These are phyloP conservation scores for Acacia confusa DNA, from an alignment of 306 rosid species.

Conservation along the genomic window DNA sequence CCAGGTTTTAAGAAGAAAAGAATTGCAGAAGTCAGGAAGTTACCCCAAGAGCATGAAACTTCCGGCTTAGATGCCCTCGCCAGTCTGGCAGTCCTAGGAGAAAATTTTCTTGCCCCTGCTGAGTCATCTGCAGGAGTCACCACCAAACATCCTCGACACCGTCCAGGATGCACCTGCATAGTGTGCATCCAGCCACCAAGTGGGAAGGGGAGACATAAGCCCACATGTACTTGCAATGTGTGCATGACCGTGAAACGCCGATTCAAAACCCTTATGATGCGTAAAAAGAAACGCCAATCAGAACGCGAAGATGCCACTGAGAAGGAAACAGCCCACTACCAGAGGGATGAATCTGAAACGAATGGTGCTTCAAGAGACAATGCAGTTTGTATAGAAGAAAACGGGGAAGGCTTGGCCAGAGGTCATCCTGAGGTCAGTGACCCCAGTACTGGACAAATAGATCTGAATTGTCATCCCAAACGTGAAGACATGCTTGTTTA, in stretches of 20 bases:
- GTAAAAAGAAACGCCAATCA: constrained; percentile 82
- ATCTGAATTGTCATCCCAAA: constrained; percentile 71
- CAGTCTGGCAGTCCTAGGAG: constrained; percentile 89
- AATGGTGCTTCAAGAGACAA: constrained; percentile 42
- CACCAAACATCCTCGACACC: constrained; percentile 92
- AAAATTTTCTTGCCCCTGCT: constrained; percentile 51
- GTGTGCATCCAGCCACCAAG: constrained; percentile 98
- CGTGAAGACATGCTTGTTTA: constrained; percentile 59
- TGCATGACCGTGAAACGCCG: constrained; percentile 96
- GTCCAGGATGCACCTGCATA: constrained; percentile 92
- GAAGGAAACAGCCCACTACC: constrained; percentile 25
- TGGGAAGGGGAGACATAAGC: constrained; percentile 90
- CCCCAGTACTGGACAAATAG: constrained; percentile 63
- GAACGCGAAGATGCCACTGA: constrained; percentile 57
- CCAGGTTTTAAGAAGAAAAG: constrained; percentile 79
- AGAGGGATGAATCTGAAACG: constrained; percentile 37
- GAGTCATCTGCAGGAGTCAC: constrained; percentile 70
- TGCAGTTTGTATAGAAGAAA: constrained; percentile 37
- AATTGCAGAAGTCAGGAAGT: constrained; percentile 44
- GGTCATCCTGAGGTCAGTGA: constrained; percentile 48
- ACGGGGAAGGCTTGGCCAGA: constrained; percentile 35
- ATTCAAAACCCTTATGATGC: constrained; percentile 85
- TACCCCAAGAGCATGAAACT: constrained; percentile 55
- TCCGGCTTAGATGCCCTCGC: constrained; percentile 95
- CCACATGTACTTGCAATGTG: constrained; percentile 88